Conservation (phyloP, 192 early-diverging fungal species). For the Entomortierella parvispora region DNA sequence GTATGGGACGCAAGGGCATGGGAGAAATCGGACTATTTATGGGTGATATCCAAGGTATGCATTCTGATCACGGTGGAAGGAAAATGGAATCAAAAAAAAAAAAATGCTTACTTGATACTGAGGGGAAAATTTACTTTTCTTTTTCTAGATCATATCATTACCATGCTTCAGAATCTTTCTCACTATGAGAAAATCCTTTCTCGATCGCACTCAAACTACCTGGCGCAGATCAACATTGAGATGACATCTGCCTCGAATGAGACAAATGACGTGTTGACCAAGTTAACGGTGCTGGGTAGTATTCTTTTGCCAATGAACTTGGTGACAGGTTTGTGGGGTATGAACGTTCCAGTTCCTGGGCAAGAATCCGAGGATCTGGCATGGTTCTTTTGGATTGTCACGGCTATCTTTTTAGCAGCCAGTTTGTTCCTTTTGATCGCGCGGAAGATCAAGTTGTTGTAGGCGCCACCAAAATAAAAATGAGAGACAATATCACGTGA, state of each 20-base stretch:
- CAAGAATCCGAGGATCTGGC: slow-evolving; percentile 56
- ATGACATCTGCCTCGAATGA: slow-evolving; percentile 78
- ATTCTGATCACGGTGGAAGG: neutral
- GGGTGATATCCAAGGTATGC: slow-evolving; percentile 79
- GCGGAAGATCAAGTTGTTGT: slow-evolving; percentile 38
- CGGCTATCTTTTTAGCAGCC: slow-evolving; percentile 39
- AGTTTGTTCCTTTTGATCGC: slow-evolving; percentile 43
- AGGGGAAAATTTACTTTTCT: neutral
- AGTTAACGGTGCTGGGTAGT: slow-evolving; percentile 88
- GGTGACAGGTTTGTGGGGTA: slow-evolving; percentile 77
- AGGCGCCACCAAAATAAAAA: neutral
- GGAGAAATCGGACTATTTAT: slow-evolving; percentile 77
- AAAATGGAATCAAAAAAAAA: neutral
- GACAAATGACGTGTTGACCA: slow-evolving; percentile 89
- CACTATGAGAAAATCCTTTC: slow-evolving; percentile 79
- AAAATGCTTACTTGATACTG: too few relatives aligned
- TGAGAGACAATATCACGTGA: neutral
- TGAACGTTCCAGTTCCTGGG: slow-evolving; percentile 76
- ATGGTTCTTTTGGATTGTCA: slow-evolving; percentile 69
- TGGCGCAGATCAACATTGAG: slow-evolving; percentile 82
- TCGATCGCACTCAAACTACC: slow-evolving; percentile 78
- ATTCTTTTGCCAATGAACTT: slow-evolving; percentile 93
- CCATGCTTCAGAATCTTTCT: slow-evolving; percentile 80
- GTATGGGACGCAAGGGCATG: slow-evolving; percentile 40
- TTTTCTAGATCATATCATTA: slow-evolving; percentile 76